Conservation (phyloP, 495 filamentous ascomycete genomes). For the Neohortaea acidophila region DNA sequence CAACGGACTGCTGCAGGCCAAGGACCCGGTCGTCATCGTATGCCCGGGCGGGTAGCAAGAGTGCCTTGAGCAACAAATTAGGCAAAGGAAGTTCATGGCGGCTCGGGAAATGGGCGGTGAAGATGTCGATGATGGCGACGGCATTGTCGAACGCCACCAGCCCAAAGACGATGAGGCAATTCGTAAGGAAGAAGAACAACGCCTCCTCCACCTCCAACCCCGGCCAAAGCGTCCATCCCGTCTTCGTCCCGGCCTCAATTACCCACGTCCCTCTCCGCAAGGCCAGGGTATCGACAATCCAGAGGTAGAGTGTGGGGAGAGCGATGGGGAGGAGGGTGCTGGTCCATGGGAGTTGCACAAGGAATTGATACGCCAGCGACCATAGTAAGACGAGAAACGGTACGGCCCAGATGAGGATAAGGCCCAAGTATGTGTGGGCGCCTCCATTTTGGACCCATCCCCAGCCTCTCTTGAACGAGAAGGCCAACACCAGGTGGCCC, state of each 20-base stretch:
- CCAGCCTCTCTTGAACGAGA: conserved; percentile 26
- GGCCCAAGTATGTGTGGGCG: conserved; percentile 43
- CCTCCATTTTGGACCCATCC: conserved; percentile 30
- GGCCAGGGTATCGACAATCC: conserved; percentile 49
- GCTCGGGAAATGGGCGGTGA: conserved; percentile 34
- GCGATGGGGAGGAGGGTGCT: conserved; percentile 40
- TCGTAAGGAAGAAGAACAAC: conserved; percentile 51
- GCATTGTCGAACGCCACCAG: conserved; percentile 48
- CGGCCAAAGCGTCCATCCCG: conserved; percentile 42
- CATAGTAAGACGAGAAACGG: conserved; percentile 49
- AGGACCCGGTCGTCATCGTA: conserved; percentile 39
- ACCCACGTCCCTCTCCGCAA: conserved; percentile 49
- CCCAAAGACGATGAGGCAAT: conserved; percentile 49
- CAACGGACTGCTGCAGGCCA: conserved; percentile 40
- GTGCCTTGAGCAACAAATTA: conserved; percentile 30
- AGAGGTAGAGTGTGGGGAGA: conserved; percentile 50
- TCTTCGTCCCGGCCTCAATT: conserved; percentile 46
- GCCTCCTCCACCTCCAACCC: conserved; percentile 53
- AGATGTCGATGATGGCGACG: conserved; percentile 40
- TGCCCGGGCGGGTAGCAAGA: conserved; percentile 27
- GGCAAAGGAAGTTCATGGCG: conserved; percentile 32
- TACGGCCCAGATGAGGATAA: conserved; percentile 51
- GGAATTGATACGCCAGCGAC: conserved; percentile 42
- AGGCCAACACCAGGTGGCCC: conserved; percentile 31
- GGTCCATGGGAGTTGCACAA: conserved; percentile 37